Base-by-base conservation (phyloP, 768 basidiomycete genomes). In the Russula brevipes region DNA sequence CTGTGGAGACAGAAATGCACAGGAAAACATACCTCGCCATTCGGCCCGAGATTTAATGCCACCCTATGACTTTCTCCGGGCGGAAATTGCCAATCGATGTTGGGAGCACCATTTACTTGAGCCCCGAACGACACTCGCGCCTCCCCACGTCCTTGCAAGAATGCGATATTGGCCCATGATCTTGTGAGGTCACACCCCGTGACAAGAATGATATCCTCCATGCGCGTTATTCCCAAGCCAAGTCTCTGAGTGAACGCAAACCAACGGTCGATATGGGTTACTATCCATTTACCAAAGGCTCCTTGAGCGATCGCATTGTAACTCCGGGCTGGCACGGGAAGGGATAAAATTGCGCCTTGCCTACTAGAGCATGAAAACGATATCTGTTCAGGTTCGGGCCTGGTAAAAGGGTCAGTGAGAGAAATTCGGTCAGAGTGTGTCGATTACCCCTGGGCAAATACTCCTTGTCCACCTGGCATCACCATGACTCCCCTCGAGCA, bases 181-280 rank as follows among this genome's bases (percentile, higher is more conserved):
- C 45, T 57, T 2, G 56, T 24, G 16, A 19, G 57, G 17, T 58
- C 47, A 50, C 57, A 33, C 24, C 57, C 57, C 2, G 57, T 58
- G 24, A 58, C 47, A 7, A 58, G 12, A 38, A 58, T 9, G 4
- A 58, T 58, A 4, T 59, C 57, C 30, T 59, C 57, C 39, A 50
- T 59, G 4, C 39, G 54, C 16, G 5, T 12, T 58, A 58, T 58
- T 1, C 49, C 57, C 41, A 59, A 14, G 4, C 35, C 57, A 16
- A 41, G 49, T 7, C 39, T 31, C 6, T 6, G 57, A 11, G 57
- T 19, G 38, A 51, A 59, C 2, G 57, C 49, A 14, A 59, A 59
- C 57, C 57, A 59, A 10, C 8, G 6, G 24, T 49, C 36, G 19
- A 57, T 57, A 39, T 57, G 35, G 12, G 16, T 38, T 8, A 36